phyloP scores from a whole-genome alignment of 192 early-diverging fungal genomes.

The Endogone sp. region DNA sequence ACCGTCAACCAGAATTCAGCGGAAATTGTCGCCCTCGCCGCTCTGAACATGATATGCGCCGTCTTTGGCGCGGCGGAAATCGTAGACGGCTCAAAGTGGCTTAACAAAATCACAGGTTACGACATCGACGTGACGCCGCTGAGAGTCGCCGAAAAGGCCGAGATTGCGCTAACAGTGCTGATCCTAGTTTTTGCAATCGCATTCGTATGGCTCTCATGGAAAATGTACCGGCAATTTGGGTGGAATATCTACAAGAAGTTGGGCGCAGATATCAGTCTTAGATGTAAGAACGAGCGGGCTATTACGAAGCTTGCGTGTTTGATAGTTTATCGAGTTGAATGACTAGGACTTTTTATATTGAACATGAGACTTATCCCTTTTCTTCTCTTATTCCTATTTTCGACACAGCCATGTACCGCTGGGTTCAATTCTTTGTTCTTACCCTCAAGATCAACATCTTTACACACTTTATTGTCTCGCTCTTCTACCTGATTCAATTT shows the following conservation, averaged over 20 bases:
- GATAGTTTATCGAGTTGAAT: no score
- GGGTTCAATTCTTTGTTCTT: slow-evolving; percentile 35
- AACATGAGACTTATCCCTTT: not conserved
- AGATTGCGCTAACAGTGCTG: slow-evolving; percentile 23
- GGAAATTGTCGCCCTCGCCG: slow-evolving; percentile 26
- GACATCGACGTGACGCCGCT: slow-evolving; percentile 8
- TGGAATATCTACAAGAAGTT: slow-evolving; percentile 70
- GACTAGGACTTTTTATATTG: no score
- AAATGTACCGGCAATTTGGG: slow-evolving; percentile 32
- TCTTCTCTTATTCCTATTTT: not conserved
- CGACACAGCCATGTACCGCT: slow-evolving; percentile 27
- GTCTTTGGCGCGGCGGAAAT: slow-evolving; percentile 30
- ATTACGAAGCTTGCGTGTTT: no score
- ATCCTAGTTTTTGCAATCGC: slow-evolving; percentile 22
- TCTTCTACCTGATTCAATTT: slow-evolving; percentile 34
- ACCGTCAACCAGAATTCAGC: slow-evolving; percentile 34
- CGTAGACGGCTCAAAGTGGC: slow-evolving; percentile 28
- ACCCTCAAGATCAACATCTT: slow-evolving; percentile 36
- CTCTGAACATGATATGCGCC: slow-evolving; percentile 28
- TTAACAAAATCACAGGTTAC: slow-evolving; percentile 3
- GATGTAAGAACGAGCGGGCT: slow-evolving; percentile 43
- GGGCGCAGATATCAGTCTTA: slow-evolving; percentile 57
- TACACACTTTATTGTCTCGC: slow-evolving; percentile 31
- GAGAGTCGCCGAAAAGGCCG: slow-evolving; percentile 21
- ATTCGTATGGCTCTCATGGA: slow-evolving; percentile 17